A percentile compares a stretch with the other conserved stretches of the same genome.
Evolutionary conservation across 2,329 filamentous ascomycete genomes (phyloP).

Genomic region (Penicillium concentricum): DNA sequence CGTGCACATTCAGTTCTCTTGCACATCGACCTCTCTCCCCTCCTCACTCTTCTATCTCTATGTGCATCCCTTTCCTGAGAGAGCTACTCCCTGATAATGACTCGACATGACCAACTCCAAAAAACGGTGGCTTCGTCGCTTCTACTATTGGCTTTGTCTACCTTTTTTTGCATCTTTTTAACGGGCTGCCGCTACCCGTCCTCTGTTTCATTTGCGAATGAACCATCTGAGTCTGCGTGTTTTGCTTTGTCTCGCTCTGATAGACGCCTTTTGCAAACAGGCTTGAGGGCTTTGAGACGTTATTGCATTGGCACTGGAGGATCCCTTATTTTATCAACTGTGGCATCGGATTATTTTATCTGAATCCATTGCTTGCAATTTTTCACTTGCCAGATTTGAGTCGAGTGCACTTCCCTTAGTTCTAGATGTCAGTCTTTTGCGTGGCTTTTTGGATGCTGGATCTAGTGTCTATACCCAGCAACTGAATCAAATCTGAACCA

Average conservation of each 20-base stretch:
- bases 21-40: not conserved
- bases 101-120: conserved; percentile 22
- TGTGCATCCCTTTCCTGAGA: conserved; percentile 13
- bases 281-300: not conserved
- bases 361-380: conserved; percentile 6
- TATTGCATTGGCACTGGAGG: conserved; percentile 1
- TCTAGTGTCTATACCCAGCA: not conserved
- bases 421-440: conserved; percentile 3
- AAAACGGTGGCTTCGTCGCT: conserved; percentile 22
- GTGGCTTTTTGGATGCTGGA: not conserved
- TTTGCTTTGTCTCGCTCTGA: conserved; percentile 1
- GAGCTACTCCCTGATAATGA: conserved; percentile 18
- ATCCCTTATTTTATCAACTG: not conserved
- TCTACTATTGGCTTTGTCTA: conserved; percentile 16
- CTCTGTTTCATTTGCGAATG: not conserved
- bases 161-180: conserved; percentile 5
- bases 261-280: conserved; percentile 5
- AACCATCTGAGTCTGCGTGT: not conserved
- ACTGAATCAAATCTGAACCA: conserved; percentile 10
- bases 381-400: not conserved
- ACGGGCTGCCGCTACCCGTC: conserved; percentile 12
- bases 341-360: conserved; percentile 4
- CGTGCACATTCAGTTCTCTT: conserved; percentile 5
- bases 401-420: not conserved
- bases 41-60: not conserved